Conservation (phyloP, 2,329 filamentous ascomycete species). For the Colletotrichum tofieldiae region DNA sequence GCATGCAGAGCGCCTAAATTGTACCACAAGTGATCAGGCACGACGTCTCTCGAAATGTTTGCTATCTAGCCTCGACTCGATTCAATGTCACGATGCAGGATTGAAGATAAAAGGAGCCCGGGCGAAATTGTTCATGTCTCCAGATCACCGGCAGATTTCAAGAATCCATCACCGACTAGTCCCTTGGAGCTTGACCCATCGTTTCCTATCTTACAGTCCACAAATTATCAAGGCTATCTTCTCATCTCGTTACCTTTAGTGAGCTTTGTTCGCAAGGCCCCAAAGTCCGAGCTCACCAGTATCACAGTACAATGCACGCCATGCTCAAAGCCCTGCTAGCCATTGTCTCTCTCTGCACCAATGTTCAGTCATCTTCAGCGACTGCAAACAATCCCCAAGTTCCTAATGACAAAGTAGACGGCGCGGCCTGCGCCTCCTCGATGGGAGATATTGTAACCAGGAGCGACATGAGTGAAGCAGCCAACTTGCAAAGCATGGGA, state of each 20-base stretch:
- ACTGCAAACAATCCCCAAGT: background rate
- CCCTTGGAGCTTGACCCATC: no score
- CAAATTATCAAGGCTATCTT: no score
- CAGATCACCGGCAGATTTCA: background rate
- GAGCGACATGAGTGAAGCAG: background rate
- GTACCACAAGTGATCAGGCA: background rate
- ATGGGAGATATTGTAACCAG: background rate
- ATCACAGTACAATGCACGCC: background rate
- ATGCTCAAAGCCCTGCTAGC: background rate
- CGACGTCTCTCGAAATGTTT: background rate
- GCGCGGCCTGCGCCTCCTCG: background rate
- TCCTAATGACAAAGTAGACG: background rate
- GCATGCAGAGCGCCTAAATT: background rate
- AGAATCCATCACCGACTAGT: background rate
- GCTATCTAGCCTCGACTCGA: no score
- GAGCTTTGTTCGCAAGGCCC: background rate
- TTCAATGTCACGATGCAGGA: background rate
- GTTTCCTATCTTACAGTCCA: no score
- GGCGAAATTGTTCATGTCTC: background rate
- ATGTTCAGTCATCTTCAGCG: background rate
- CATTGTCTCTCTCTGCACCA: background rate
- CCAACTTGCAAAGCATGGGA: no score
- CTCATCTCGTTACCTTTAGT: background rate
- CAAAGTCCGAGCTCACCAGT: background rate
- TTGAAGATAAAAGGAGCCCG: background rate